Percentiles rank a stretch among this genome's conserved stretches.
phyloP scores from a whole-genome alignment of 768 basidiomycete genomes.

The Leccinum arenicola region DNA sequence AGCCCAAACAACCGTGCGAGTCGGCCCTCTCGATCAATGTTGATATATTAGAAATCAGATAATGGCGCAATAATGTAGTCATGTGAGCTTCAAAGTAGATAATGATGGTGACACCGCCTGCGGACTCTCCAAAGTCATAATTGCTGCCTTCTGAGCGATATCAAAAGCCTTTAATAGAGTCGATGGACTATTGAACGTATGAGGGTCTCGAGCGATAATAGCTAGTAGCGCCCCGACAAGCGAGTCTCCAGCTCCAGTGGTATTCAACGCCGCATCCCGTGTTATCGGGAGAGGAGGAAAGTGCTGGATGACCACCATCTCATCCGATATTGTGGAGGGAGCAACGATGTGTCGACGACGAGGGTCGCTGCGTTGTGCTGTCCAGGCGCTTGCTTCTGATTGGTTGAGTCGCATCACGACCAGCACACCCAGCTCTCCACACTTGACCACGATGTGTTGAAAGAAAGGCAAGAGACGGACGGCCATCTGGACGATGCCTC shows the following conservation, averaged over 20 bases:
- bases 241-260: constrained; percentile 92
- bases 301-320: constrained; percentile 65
- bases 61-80: background rate
- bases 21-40: constrained; percentile 48
- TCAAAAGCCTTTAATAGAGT: constrained; percentile 45
- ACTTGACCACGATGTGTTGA: constrained; percentile 81
- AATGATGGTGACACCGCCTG: constrained; percentile 66
- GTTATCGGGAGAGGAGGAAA: constrained; percentile 57
- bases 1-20: constrained; percentile 54
- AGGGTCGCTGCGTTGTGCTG: constrained; percentile 43
- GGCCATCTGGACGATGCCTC: constrained; percentile 79
- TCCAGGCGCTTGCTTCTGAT: constrained; percentile 48
- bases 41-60: constrained; percentile 8
- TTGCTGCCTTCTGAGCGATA: constrained; percentile 63
- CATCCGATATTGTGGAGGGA: constrained; percentile 41
- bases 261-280: constrained; percentile 48
- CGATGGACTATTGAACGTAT: constrained; percentile 44
- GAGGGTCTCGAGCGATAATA: constrained; percentile 44
- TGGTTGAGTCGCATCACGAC: constrained; percentile 55
- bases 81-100: constrained; percentile 29
- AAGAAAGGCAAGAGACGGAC: constrained; percentile 83
- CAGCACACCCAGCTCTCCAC: constrained; percentile 67
- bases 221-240: constrained; percentile 85
- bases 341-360: constrained; percentile 49
- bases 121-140: constrained; percentile 54